phyloP scores from a whole-genome alignment of 768 basidiomycete species.

The Serendipita sp. region DNA sequence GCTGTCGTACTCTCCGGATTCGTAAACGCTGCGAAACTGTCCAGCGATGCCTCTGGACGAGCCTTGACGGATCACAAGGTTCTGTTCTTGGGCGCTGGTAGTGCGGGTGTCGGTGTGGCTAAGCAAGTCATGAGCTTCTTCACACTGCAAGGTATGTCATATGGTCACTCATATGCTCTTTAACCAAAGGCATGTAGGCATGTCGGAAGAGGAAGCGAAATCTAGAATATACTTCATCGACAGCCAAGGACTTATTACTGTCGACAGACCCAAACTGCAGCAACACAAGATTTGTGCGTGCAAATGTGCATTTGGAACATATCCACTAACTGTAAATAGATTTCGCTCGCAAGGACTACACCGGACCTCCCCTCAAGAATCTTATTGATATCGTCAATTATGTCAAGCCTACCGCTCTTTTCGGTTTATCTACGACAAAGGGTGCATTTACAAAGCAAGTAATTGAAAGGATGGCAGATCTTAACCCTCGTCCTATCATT shows the following conservation, averaged over 20 bases:
- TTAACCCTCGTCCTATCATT: slow-evolving; percentile 74
- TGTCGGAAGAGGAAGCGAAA: slow-evolving; percentile 62
- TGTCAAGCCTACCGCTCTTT: slow-evolving; percentile 74
- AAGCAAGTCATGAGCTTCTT: slow-evolving; percentile 82
- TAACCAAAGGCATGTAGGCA: background rate
- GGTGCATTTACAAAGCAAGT: slow-evolving; percentile 61
- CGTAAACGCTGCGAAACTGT: slow-evolving; percentile 68
- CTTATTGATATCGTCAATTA: slow-evolving; percentile 63
- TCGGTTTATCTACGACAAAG: slow-evolving; percentile 77
- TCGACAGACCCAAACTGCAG: slow-evolving; percentile 48
- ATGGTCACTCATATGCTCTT: too few relatives aligned
- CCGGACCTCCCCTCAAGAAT: slow-evolving; percentile 54
- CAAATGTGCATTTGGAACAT: background rate
- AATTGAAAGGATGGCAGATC: slow-evolving; percentile 56
- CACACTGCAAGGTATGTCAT: slow-evolving; percentile 41
- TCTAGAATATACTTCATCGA: slow-evolving; percentile 68
- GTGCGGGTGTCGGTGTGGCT: slow-evolving; percentile 83
- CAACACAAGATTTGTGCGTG: slow-evolving; percentile 67
- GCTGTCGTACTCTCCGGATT: slow-evolving; percentile 84
- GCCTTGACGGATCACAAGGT: slow-evolving; percentile 62
- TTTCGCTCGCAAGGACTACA: slow-evolving; percentile 71
- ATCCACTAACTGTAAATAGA: slow-evolving; percentile 23
- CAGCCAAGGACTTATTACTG: slow-evolving; percentile 71
- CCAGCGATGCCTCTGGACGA: slow-evolving; percentile 50
- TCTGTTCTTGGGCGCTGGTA: slow-evolving; percentile 85